Evolutionary conservation across 108 stramenopile species (phyloP), one percentile per base, ranked within the genome.

Genomic region (Cylindrotheca fusiformis): DNA sequence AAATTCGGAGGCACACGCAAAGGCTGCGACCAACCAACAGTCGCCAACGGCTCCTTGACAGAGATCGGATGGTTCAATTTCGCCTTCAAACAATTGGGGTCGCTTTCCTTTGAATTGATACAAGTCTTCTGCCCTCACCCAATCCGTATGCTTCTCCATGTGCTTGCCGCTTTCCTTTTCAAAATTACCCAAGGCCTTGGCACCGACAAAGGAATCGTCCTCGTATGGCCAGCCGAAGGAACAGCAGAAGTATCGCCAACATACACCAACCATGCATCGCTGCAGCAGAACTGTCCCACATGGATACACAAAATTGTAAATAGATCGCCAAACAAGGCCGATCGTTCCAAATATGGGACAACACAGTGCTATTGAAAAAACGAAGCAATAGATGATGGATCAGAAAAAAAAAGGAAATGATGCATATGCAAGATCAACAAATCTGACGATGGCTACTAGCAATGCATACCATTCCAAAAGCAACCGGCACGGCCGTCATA

Each of bases 1-100:
- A 46, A 84, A 67, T 69, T 94, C 93, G 2, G 89, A 84, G 8
- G 90, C 88, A 22, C 88, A 87, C 25, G 87, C 85, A 69, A 94
- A 68, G 19, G 93, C 89, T 31, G 86, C 83, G 27, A 94, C 74
- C 68, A 94, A 89, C 93, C 93, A 94, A 55, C 93, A 94, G 54
- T 88, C 84, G 4, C 93, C 93, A 25, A 94, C 81, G 17, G 82
- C 73, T 22, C 93, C 93, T 74, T 94, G 89, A 4, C 78, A 69
- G 8, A 90, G 52, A 73, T 90, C 83, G 4, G n/a, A 19, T 55
- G 86, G 84, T 19, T 73, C 58, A 48, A 87, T 85, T 31, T 85
- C 77, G 28, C 69, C 76, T 33, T 67, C 56, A 60, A 81, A 77
- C 19, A 81, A 69, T 58, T 73, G 72, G 19, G 71, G 71, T 4